Evolutionary conservation across 208 protist genomes (phyloP), one percentile per base, ranked within the genome.

Genomic region (Acanthamoeba healyi): DNA sequence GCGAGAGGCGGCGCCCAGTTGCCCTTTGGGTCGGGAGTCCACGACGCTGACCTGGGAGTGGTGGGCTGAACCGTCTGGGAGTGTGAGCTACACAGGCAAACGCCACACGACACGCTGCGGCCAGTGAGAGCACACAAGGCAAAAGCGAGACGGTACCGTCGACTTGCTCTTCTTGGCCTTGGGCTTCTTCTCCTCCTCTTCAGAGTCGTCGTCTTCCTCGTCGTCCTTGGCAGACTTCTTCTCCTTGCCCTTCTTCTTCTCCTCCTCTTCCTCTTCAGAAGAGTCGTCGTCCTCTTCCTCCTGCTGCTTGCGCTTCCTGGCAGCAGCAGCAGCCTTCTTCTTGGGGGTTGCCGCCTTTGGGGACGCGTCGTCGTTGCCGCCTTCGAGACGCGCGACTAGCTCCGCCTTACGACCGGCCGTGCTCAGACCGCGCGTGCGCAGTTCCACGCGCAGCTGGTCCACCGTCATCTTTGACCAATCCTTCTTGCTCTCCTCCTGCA

Each of bases 401-500:
- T 87, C 79, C 7, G 79, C 79, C 79, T 87, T 87, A n/a, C 79
- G 79, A 26, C 79, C 79, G 0, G 49, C 4, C 38, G 79, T 61
- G 5, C 44, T 32, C 44, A 87, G 46, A n/a, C 79, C 79, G 19
- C 42, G 79, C 26, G 42, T 6, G 46, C 49, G 42, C 40, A 87
- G 44, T 44, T 87, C 79, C 14, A 12, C 3, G n/a, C 49, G 42
- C 32, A 87, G 79, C 79, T 54, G n/a, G 44, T 54, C 79, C 42
- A 87, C 79, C n/a, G 38, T 87, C 42, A 51, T 36, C 79, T 87
- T 87, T 6, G n/a, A 36, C 79, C 79, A 87, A 51, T 87, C 49
- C 44, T 87, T 61, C 24, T 54, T 34, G 58, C 58, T 67, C 7
- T 34, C 58, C 12, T 51, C 24, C 34, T 51, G 36, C 26, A 51